Evolutionary conservation across 2,329 filamentous ascomycete species (phyloP).

Genomic region (Aspergillus piperis): DNA sequence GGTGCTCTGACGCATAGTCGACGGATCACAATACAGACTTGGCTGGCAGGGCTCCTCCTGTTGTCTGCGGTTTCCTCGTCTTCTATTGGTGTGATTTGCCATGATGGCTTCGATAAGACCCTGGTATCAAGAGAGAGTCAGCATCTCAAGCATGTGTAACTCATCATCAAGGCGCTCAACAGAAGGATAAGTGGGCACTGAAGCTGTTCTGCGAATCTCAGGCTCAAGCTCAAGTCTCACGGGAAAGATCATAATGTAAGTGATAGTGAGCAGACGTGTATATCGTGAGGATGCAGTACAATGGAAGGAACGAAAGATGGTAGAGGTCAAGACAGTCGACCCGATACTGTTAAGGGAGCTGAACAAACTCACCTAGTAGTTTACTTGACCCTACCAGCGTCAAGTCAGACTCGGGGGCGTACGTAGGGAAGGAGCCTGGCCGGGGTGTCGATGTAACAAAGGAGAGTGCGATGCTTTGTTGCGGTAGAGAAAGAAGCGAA

Average conservation of each 20-base stretch:
- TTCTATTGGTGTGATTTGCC: neutral
- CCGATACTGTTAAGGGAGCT: neutral
- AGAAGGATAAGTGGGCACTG: neutral
- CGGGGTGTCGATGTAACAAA: conserved; percentile 1
- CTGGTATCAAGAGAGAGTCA: neutral
- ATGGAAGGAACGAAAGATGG: neutral
- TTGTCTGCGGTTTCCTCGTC: neutral
- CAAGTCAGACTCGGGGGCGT: neutral
- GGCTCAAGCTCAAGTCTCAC: neutral
- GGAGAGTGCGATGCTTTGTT: neutral
- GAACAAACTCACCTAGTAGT: neutral
- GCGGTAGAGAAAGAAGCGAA: neutral
- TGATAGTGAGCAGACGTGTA: neutral
- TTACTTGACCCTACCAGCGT: neutral
- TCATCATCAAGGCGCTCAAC: neutral
- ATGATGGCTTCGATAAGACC: neutral
- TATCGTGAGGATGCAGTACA: neutral
- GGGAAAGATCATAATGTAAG: neutral
- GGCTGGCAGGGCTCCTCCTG: neutral
- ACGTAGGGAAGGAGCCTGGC: conserved; percentile 2
- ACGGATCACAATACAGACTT: too few species aligned
- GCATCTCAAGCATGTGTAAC: neutral
- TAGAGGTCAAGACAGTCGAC: neutral
- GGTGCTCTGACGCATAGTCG: neutral
- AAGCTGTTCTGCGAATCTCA: neutral